Evolutionary conservation across 441 rosid species (phyloP).

Genomic region (Aquilaria agallochum): DNA sequence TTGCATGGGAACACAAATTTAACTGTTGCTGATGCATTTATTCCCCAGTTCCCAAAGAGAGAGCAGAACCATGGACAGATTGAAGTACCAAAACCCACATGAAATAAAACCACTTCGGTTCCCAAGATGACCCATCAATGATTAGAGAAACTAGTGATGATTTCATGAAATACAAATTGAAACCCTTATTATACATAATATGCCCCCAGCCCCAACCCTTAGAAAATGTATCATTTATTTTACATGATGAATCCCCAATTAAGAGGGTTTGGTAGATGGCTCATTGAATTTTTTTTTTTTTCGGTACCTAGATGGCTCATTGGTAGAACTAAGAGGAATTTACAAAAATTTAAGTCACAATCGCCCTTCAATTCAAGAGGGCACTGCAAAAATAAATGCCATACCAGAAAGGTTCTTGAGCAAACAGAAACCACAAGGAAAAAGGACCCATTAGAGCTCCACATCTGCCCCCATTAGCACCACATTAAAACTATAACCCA

Average conservation of each 20-base stretch:
- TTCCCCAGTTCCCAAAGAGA: constrained; percentile 36
- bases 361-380: no score
- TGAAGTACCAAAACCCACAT: constrained; percentile 6
- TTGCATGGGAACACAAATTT: constrained; percentile 20
- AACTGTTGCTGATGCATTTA: constrained; percentile 28
- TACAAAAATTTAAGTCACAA: no score
- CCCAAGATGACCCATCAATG: constrained; percentile 30
- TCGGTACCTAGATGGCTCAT: no score
- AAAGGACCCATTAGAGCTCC: constrained; percentile 32
- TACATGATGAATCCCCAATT: no score
- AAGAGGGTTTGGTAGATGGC: no score
- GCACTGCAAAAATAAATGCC: constrained; percentile 35
- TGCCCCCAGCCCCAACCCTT: no score
- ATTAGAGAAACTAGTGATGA: background rate
- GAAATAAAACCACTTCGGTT: constrained; percentile 24
- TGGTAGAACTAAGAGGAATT: no score
- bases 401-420: constrained; percentile 16
- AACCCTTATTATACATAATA: no score
- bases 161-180: no score
- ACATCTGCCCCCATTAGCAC: constrained; percentile 8
- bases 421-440: constrained; percentile 24
- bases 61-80: constrained; percentile 2
- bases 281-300: no score
- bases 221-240: no score
- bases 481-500: constrained; percentile 9